These are phyloP conservation scores for Malus asiatica DNA, from an alignment of 306 rosid genomes.

Conservation along the genomic window DNA sequence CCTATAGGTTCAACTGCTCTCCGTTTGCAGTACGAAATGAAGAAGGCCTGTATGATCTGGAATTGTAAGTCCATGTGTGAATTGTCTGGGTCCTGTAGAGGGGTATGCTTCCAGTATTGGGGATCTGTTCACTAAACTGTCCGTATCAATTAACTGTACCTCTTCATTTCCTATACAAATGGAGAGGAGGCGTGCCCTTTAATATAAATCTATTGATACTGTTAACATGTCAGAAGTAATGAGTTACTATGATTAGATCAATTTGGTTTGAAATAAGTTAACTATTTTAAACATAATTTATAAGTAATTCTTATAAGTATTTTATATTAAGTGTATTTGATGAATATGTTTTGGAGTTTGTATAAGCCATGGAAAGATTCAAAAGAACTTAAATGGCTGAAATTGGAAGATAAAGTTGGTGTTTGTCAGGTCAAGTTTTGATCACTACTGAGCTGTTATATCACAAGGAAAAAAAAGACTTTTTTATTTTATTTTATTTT, in stretches of 20 bases:
- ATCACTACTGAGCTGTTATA: background rate
- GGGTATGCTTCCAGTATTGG: background rate
- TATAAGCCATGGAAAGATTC: background rate
- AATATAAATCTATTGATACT: background rate
- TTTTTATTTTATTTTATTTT: no score
- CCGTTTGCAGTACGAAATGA: background rate
- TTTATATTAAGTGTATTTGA: background rate
- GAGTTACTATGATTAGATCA: background rate
- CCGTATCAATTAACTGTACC: background rate
- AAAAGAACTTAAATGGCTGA: background rate
- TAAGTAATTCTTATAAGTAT: background rate
- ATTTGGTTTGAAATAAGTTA: background rate
- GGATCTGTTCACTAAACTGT: background rate
- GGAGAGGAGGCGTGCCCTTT: background rate
- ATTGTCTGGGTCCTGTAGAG: background rate
- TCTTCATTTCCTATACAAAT: background rate
- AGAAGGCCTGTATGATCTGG: background rate
- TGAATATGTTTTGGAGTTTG: background rate
- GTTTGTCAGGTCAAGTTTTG: background rate
- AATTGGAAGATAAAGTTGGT: background rate
- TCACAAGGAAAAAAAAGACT: no score
- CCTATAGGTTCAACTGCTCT: conserved; percentile 11
- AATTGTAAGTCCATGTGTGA: background rate
- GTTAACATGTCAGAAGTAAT: no score
- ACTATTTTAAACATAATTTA: background rate